phyloP scores from a whole-genome alignment of 164 flowering plant genomes.

The Platanus orientalis region DNA sequence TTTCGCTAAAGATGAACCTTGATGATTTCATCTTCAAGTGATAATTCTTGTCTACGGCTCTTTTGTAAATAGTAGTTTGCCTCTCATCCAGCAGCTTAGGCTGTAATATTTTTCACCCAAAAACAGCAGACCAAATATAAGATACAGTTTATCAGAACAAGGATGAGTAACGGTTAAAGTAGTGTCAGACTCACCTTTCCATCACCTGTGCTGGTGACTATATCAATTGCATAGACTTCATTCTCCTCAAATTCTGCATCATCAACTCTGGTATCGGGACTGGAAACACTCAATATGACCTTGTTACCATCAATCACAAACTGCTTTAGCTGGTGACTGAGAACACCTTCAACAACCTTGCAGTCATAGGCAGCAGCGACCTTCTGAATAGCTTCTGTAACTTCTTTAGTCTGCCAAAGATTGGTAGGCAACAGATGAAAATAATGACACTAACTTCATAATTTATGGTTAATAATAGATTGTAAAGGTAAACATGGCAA shows the following conservation, averaged over 20 bases:
- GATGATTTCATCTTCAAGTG: constrained; percentile 95
- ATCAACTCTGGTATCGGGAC: constrained; percentile 83
- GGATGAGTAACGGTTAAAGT: background rate
- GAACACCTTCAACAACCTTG: constrained; percentile 88
- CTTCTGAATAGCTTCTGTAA: constrained; percentile 63
- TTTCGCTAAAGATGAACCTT: constrained; percentile 92
- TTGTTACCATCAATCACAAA: constrained; percentile 91
- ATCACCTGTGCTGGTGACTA: constrained; percentile 94
- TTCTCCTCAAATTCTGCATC: constrained; percentile 97
- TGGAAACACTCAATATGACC: constrained; percentile 64
- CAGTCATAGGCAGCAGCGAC: constrained; percentile 95
- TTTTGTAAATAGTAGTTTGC: constrained; percentile 88
- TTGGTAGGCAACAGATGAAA: no score
- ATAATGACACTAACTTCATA: no score
- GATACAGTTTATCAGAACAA: background rate
- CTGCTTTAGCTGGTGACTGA: constrained; percentile 83
- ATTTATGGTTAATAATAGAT: no score
- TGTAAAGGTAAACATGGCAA: no score
- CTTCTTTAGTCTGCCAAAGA: constrained; percentile 51
- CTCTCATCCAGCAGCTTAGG: constrained; percentile 90
- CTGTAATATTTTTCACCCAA: constrained; percentile 34
- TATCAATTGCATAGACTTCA: constrained; percentile 86
- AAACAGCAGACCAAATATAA: background rate
- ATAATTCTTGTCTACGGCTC: constrained; percentile 89
- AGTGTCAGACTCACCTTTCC: constrained; percentile 56